phyloP scores from a whole-genome alignment of 2,329 filamentous ascomycete species.

The Graphium sp. region DNA sequence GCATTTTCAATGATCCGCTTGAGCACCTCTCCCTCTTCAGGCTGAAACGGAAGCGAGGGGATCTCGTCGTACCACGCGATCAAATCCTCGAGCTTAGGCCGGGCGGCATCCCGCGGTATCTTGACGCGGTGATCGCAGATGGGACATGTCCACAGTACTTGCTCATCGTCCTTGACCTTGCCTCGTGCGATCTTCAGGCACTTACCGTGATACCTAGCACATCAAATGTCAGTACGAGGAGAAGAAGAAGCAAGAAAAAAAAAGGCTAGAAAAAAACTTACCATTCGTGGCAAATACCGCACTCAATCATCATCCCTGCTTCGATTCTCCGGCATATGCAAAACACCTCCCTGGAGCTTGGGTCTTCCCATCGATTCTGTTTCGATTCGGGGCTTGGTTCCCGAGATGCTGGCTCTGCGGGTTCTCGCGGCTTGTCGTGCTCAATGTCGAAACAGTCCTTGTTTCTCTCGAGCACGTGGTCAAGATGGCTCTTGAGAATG shows the following conservation, averaged over 20 bases:
- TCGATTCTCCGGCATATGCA: conserved; percentile 90
- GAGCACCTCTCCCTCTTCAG: conserved; percentile 80
- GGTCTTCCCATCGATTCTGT: conserved; percentile 40
- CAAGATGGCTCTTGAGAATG: conserved; percentile 88
- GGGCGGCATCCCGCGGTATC: conserved; percentile 88
- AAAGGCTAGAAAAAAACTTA: conserved; percentile 24
- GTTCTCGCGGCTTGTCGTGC: conserved; percentile 69
- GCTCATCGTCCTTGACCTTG: conserved; percentile 96
- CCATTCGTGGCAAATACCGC: conserved; percentile 96
- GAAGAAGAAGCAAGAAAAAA: not conserved
- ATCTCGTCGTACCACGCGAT: conserved; percentile 75
- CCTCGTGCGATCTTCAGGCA: conserved; percentile 94
- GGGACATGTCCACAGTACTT: conserved; percentile 69
- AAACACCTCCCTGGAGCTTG: conserved; percentile 63
- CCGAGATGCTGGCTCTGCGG: conserved; percentile 80
- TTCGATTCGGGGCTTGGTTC: conserved; percentile 48
- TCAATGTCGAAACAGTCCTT: conserved; percentile 78
- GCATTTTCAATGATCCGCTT: conserved; percentile 78
- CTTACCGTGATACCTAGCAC: conserved; percentile 78
- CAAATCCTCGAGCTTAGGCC: conserved; percentile 87
- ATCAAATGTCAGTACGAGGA: not conserved
- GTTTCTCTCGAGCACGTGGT: conserved; percentile 82
- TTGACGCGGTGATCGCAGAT: conserved; percentile 96
- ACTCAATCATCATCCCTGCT: conserved; percentile 99
- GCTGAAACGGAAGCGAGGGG: conserved; percentile 69